Evolutionary conservation across 306 rosid species (phyloP), one percentile per base, ranked within the genome.

Genomic region (Datisca glomerata): DNA sequence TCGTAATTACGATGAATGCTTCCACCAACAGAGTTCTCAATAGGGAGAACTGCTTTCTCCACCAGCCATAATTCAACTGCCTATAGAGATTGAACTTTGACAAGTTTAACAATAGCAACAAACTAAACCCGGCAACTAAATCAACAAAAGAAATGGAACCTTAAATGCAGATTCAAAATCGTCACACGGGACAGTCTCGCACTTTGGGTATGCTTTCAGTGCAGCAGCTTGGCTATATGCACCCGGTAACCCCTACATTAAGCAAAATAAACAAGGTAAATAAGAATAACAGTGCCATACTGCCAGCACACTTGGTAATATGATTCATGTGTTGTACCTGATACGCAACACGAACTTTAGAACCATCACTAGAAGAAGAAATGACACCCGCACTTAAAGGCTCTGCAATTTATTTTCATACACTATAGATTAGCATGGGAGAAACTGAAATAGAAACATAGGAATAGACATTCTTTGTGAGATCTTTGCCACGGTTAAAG

Each of bases 1-100:
- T 86, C 96, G 44, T 86, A 86, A 55, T 86, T 81, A 5, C 93
- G 94, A 67, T 81, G 94, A 60, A 76, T 71, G 74, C 96, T 86
- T 69, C 94, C 96, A 35, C 61, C 79, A 37, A 73, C 77, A 47
- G 94, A 75, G 61, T 76, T 86, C 73, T 86, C 94, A 48, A 86
- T 81, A 15, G 96, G 94, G 39, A 86, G 79, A 76, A 86, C 86
- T 25, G 96, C 86, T 73, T 73, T 86, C 27, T 86, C 94, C 36
- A 76, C 96, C 18, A 81, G 49, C 94, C 94, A 81, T 47, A 81
- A 61, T 57, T 86, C 94, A 64, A 86, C 96, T 31, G 96, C 96
- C 96, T 86, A 67, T 42, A 32, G 47, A 47, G 62, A n/a, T 21
- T 24, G 17, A 64, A 27, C 21, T 31, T 18, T 7, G 51, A 42